Conservation (phyloP, 352 stramenopile species). For the Globisporangium splendens region DNA sequence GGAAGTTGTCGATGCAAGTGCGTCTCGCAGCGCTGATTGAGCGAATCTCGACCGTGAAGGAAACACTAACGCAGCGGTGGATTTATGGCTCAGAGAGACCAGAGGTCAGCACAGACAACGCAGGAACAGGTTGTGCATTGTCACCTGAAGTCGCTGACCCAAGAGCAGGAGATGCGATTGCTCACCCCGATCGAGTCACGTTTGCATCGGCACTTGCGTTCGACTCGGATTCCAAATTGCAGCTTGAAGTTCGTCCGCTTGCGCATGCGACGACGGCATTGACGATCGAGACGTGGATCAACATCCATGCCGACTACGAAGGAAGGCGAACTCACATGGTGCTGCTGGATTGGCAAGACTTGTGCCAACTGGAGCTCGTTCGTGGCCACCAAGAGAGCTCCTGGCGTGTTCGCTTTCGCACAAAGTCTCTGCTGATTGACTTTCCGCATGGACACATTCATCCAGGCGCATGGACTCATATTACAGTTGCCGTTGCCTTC, state of each 20-base stretch:
- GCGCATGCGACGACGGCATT: slow-evolving; percentile 22
- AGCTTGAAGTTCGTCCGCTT: slow-evolving; percentile 17
- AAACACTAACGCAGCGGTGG: too few relatives aligned
- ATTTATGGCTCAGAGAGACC: too few relatives aligned
- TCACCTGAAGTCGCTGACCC: not conserved
- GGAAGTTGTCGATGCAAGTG: slow-evolving; percentile 20
- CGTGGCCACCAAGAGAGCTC: not conserved
- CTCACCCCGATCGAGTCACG: slow-evolving; percentile 5
- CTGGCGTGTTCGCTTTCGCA: slow-evolving; percentile 30
- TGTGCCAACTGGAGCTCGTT: slow-evolving; percentile 29
- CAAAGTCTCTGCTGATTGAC: slow-evolving; percentile 20
- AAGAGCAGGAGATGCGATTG: slow-evolving; percentile 5
- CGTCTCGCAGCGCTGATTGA: slow-evolving; percentile 3
- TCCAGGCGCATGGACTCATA: not conserved
- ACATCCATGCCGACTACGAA: slow-evolving; percentile 17
- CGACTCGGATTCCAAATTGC: slow-evolving; percentile 15
- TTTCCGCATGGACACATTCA: slow-evolving; percentile 17
- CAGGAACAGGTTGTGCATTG: too few relatives aligned
- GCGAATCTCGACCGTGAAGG: not conserved
- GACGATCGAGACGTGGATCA: slow-evolving; percentile 42
- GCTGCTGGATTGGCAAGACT: slow-evolving; percentile 29
- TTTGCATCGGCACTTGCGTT: slow-evolving; percentile 28
- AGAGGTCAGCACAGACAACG: too few relatives aligned
- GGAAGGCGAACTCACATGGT: slow-evolving; percentile 14
- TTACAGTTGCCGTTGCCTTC: too few relatives aligned